These are phyloP conservation scores for Penicillium sp. DNA, from an alignment of 2,329 filamentous ascomycete genomes.

Conservation along the genomic window DNA sequence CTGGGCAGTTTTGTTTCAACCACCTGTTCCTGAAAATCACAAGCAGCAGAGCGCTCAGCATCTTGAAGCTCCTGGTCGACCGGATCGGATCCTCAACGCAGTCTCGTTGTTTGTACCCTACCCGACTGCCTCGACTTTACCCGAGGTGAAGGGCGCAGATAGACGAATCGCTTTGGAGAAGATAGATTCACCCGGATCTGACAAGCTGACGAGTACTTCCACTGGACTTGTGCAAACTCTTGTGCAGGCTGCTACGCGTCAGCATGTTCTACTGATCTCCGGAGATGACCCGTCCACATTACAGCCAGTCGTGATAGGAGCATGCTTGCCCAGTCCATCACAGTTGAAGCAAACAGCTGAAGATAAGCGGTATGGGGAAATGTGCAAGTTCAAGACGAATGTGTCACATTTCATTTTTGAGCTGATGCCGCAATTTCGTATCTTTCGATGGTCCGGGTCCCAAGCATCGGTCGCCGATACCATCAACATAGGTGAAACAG, in stretches of 20 bases:
- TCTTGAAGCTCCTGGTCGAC: neutral
- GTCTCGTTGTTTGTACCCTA: neutral
- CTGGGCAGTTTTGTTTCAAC: neutral
- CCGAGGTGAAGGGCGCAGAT: neutral
- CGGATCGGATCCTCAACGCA: neutral
- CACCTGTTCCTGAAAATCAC: neutral
- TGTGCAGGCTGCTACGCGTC: no score
- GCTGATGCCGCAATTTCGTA: no score
- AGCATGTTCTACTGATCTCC: neutral
- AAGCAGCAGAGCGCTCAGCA: neutral
- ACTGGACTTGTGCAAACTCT: neutral
- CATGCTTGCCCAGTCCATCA: neutral
- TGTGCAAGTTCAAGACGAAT: no score
- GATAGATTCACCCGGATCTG: neutral
- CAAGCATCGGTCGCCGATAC: no score
- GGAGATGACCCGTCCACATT: neutral
- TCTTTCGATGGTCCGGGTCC: no score
- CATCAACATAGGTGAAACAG: no score
- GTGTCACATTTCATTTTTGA: no score
- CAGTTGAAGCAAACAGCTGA: no score
- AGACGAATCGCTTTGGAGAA: neutral
- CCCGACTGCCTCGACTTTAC: neutral
- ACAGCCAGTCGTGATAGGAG: neutral
- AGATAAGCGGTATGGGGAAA: no score
- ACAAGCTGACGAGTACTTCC: neutral